Base-by-base conservation (phyloP, 306 rosid genomes). In the Oxytropis ochrocephala region DNA sequence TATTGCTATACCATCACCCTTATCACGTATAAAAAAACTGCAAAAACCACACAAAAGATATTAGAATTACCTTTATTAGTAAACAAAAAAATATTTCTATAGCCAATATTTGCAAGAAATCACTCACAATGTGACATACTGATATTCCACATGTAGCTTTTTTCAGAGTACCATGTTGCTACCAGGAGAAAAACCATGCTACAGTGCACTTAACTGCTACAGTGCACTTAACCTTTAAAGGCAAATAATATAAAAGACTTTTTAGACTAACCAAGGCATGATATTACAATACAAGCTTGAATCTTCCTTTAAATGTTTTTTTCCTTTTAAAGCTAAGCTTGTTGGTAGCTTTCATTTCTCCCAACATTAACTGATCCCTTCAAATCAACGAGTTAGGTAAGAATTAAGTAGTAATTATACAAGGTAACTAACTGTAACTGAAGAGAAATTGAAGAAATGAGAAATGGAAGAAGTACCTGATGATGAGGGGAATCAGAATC, bases 41-140 rank as follows among this genome's bases (percentile, higher is more conserved):
- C n/a, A n/a, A n/a, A n/a, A n/a, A n/a, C n/a, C n/a, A n/a, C n/a
- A n/a, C n/a, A n/a, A n/a, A n/a, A n/a, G n/a, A n/a, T n/a, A n/a
- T n/a, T n/a, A n/a, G n/a, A n/a, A n/a, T n/a, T n/a, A n/a, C 53
- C 69, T 35, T 35, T 66, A 52, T 74, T n/a, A 66, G 29, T 11
- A 35, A 16, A 46, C 24, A 5, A 65, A 29, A n/a, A 39, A 24
- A 30, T 5, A 35, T 0, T 11, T 48, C 48, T 49, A 3, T 27
- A 30, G 27, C 0, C 36, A 3, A 5, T 12, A 38, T 7, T 21
- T 4, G 10, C n/a, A 79, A 32, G 10, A 48, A 30, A 67, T 41
- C 64, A 86, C 96, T 84, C 77, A 88, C 91, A 72, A 11, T 78
- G 54, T 80, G 60, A 73, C 48, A 57, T 48, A 58, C 17, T 70